Percentiles rank a stretch among this genome's conserved stretches.
Conservation (phyloP, 75 land plant genomes). For the Selaginella tamariscina region DNA sequence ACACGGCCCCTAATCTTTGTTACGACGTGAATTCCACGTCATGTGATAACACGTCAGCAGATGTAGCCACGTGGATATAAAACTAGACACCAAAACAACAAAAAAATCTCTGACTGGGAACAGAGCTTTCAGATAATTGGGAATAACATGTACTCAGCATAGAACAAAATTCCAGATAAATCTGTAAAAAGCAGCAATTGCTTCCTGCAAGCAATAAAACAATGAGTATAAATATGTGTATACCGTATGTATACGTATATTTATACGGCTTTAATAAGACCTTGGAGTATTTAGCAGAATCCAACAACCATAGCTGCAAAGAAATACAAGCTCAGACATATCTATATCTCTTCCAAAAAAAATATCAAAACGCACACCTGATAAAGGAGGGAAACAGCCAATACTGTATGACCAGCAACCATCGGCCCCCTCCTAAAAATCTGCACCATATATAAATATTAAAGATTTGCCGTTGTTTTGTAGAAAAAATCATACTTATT, state of each 20-base stretch:
- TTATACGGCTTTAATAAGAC: slow-evolving; percentile 16
- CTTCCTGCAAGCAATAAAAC: slow-evolving; percentile 47
- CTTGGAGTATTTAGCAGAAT: slow-evolving; percentile 66
- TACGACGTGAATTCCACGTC: no score
- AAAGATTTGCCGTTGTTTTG: background rate
- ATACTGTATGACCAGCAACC: slow-evolving; percentile 46
- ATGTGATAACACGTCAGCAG: no score
- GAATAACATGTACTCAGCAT: slow-evolving; percentile 73
- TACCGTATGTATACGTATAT: no score
- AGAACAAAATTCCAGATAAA: slow-evolving; percentile 95
- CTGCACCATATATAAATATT: slow-evolving; percentile 24
- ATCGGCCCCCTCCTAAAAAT: slow-evolving; percentile 50
- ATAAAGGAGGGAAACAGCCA: slow-evolving; percentile 44
- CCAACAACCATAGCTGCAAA: slow-evolving; percentile 66
- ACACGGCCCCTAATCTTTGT: no score
- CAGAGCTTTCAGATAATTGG: slow-evolving; percentile 65
- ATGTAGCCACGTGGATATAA: no score
- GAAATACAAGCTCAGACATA: background rate
- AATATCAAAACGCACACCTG: slow-evolving; percentile 50
- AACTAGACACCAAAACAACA: no score
- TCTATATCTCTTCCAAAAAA: background rate
- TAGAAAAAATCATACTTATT: background rate
- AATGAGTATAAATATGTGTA: background rate
- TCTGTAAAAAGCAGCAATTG: slow-evolving; percentile 58
- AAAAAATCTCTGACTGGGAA: no score